Percentiles rank a stretch among this genome's conserved stretches.
Evolutionary conservation across 306 rosid genomes (phyloP).

Genomic region (Acacia acuminata): DNA sequence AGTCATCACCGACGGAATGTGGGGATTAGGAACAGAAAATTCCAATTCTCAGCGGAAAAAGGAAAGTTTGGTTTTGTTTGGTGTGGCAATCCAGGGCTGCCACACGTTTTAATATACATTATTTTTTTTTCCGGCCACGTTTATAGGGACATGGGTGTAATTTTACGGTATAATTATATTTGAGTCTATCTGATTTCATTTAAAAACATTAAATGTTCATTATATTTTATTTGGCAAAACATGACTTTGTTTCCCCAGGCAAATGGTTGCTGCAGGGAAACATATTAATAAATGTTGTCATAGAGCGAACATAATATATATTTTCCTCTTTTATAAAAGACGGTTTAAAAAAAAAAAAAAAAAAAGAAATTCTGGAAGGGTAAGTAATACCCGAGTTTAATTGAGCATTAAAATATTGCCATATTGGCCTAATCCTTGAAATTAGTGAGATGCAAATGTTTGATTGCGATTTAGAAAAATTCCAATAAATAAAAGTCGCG

Average conservation of each 20-base stretch:
- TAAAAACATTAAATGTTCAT: not conserved
- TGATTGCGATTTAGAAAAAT: not conserved
- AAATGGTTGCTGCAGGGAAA: no score
- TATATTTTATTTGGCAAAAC: not conserved
- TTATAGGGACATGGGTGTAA: not conserved
- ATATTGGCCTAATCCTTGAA: not conserved
- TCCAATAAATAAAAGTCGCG: conserved; percentile 1
- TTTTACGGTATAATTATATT: not conserved
- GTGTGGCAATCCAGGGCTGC: conserved; percentile 12
- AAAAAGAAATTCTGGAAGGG: no score
- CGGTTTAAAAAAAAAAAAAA: no score
- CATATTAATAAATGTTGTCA: no score
- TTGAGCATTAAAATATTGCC: not conserved
- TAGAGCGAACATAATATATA: not conserved
- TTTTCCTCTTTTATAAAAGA: not conserved
- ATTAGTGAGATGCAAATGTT: conserved; percentile 29
- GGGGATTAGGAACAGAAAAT: not conserved
- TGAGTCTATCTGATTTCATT: not conserved
- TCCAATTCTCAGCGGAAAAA: not conserved
- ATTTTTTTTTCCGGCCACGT: conserved; percentile 2
- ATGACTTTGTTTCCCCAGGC: not conserved
- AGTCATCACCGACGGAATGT: not conserved
- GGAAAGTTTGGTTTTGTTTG: not conserved
- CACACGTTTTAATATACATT: not conserved
- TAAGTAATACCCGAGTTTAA: not conserved